A percentile compares a stretch with the other conserved stretches of the same genome.
phyloP scores from a whole-genome alignment of 2,329 filamentous ascomycete species.

The Aspergillus neoniger region DNA sequence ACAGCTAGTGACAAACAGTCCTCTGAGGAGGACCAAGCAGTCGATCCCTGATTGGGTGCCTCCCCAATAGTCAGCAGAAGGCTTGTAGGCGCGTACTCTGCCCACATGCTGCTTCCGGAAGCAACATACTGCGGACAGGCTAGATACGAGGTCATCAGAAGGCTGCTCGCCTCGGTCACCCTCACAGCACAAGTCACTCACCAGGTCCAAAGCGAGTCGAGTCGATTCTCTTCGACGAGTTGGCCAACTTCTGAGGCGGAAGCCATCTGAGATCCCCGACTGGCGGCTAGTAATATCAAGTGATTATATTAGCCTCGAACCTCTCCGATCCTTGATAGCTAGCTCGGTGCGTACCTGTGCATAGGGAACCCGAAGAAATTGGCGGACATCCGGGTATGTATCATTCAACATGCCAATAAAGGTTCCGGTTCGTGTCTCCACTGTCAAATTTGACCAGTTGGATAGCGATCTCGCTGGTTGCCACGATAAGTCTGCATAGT shows the following conservation, averaged over 20 bases:
- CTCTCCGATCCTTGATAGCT: too few species aligned
- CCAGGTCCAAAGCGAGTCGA: too few species aligned
- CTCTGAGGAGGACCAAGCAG: not conserved
- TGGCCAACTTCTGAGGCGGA: not conserved
- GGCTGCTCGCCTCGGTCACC: too few species aligned
- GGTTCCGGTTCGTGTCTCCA: not conserved
- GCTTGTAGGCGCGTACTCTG: not conserved
- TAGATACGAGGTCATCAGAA: not conserved
- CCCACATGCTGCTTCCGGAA: not conserved
- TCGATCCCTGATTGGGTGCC: not conserved
- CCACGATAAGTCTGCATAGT: too few species aligned
- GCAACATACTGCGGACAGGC: not conserved
- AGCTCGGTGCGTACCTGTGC: not conserved
- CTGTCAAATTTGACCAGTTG: not conserved
- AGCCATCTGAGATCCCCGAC: not conserved
- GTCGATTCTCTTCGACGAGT: not conserved
- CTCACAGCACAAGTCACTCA: too few species aligned
- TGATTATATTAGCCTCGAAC: too few species aligned
- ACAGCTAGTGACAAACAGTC: conserved; percentile 1
- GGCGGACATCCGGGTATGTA: not conserved
- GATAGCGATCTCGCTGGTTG: too few species aligned
- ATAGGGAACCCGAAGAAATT: not conserved
- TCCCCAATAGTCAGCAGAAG: not conserved
- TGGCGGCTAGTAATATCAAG: not conserved
- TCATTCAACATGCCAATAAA: not conserved